Percentiles rank a stretch among this genome's conserved stretches.
Conservation (phyloP, 2,329 filamentous ascomycete genomes). For the Botrytis fragariae region DNA sequence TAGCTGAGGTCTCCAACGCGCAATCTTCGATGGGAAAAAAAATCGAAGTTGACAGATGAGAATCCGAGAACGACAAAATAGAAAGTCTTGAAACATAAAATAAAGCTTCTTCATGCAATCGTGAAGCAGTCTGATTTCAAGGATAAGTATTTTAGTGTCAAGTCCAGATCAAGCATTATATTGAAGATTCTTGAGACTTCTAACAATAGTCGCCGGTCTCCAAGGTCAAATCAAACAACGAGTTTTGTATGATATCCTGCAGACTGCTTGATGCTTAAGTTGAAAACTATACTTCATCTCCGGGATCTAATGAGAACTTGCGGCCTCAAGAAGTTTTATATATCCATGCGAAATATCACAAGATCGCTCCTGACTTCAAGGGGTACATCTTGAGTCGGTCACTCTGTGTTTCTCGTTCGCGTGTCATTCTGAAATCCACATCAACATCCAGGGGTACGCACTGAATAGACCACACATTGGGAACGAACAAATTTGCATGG, state of each 20-base stretch:
- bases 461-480: background rate
- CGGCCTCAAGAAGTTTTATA: background rate
- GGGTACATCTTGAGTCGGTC: background rate
- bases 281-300: background rate
- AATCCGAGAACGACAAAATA: background rate
- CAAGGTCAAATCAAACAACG: background rate
- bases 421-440: too few relatives aligned
- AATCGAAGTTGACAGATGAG: background rate
- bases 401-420: too few relatives aligned
- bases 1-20: background rate
- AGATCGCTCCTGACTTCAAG: background rate
- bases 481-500: background rate
- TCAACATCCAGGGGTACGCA: background rate
- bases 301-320: background rate
- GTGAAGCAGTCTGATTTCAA: background rate
- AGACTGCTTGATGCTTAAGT: background rate
- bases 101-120: background rate
- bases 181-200: background rate
- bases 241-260: background rate
- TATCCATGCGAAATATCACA: background rate
- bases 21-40: background rate
- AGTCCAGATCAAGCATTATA: background rate
- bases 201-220: too few relatives aligned
- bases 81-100: background rate
- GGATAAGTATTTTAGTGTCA: background rate